Percentiles rank a stretch among this genome's conserved stretches.
Conservation (phyloP, 2,329 filamentous ascomycete species). For the Herpotrichia juniperi region DNA sequence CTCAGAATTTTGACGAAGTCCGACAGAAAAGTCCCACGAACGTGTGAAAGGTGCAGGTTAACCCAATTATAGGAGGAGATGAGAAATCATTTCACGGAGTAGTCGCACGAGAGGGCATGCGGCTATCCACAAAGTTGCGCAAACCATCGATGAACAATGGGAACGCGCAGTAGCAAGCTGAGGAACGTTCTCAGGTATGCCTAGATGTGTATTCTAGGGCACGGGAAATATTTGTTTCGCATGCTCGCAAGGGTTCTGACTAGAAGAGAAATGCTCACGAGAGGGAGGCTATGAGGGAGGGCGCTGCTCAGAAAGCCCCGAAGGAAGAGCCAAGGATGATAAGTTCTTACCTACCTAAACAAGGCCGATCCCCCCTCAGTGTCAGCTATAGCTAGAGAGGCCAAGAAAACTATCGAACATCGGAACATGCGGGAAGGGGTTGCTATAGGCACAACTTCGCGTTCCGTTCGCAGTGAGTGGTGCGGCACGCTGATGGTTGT, state of each 20-base stretch:
- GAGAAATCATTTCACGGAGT: not conserved
- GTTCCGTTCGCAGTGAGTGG: not conserved
- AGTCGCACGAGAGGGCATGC: not conserved
- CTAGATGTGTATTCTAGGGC: no score
- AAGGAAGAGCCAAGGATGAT: not conserved
- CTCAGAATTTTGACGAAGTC: not conserved
- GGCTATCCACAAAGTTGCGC: not conserved
- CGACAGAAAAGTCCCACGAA: not conserved
- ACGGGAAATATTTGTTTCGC: not conserved
- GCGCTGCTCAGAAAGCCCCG: not conserved
- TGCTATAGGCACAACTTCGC: not conserved
- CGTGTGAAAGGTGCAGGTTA: not conserved
- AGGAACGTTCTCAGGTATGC: not conserved
- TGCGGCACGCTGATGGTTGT: not conserved
- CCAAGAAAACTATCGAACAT: not conserved
- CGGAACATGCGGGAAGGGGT: not conserved
- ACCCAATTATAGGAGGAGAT: not conserved
- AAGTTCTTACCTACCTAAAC: not conserved
- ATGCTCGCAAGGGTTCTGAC: not conserved
- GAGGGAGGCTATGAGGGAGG: not conserved
- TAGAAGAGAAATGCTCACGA: not conserved
- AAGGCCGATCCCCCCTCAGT: not conserved
- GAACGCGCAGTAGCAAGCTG: not conserved
- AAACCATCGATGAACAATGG: not conserved
- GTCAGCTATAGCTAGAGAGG: not conserved